Evolutionary conservation across 371 early-diverging fungal genomes (phyloP).

Genomic region (Blakeslea trispora): DNA sequence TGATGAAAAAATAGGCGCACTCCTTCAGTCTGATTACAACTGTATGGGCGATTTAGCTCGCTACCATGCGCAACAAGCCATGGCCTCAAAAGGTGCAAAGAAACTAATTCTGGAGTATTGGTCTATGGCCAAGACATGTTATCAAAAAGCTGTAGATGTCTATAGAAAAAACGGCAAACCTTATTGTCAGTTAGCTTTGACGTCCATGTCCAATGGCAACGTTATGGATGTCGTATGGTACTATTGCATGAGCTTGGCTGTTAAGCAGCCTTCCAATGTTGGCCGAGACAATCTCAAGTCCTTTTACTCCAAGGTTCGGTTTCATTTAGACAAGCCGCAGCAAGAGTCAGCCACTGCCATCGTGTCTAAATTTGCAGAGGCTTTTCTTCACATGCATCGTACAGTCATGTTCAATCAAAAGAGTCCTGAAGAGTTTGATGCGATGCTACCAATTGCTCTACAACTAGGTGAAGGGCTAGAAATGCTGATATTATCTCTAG

Average conservation of each 20-base stretch:
- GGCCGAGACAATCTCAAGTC: constrained; percentile 47
- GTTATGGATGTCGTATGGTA: constrained; percentile 56
- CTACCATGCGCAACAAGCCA: constrained; percentile 43
- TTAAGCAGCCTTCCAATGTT: constrained; percentile 43
- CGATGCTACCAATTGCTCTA: constrained; percentile 8
- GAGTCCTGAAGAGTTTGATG: constrained; percentile 12
- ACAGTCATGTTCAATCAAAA: constrained; percentile 40
- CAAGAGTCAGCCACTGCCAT: constrained; percentile 5
- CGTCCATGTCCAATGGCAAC: constrained; percentile 45
- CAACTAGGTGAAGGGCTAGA: constrained; percentile 16
- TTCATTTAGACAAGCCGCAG: constrained; percentile 11
- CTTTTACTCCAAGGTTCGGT: constrained; percentile 45
- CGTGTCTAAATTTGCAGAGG: constrained; percentile 39
- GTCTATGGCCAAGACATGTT: constrained; percentile 39
- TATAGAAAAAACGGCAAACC: constrained; percentile 52
- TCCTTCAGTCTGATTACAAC: constrained; percentile 47
- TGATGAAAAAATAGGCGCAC: constrained; percentile 34
- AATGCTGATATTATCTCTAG: not conserved
- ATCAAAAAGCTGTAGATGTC: constrained; percentile 45
- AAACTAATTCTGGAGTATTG: constrained; percentile 26
- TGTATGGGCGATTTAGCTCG: constrained; percentile 55
- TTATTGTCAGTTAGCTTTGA: constrained; percentile 49
- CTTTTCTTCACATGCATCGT: constrained; percentile 43
- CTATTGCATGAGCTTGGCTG: constrained; percentile 54
- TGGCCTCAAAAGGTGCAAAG: constrained; percentile 19